Conservation (phyloP, 257 asterid species). For the Galeopsis tetrahit region DNA sequence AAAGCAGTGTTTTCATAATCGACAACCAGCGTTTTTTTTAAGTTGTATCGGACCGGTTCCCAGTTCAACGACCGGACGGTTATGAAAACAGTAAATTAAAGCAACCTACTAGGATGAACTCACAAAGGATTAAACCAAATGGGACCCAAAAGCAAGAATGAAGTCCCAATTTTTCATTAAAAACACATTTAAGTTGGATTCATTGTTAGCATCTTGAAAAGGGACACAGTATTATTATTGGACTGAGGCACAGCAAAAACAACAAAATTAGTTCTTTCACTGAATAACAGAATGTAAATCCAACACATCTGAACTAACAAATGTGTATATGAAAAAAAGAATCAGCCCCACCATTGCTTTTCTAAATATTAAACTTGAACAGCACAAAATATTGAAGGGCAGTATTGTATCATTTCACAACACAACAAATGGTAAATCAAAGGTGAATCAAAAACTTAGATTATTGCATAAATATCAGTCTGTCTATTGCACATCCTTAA, state of each 20-base stretch:
- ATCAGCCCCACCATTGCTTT: not conserved
- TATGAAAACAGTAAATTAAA: no score
- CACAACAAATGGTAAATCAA: not conserved
- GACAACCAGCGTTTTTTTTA: no score
- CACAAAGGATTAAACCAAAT: not conserved
- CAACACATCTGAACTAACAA: not conserved
- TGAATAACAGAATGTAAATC: not conserved
- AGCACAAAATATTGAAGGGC: not conserved
- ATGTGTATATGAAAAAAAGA: not conserved
- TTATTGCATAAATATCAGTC: not conserved
- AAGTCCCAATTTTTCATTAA: not conserved
- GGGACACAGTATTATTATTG: not conserved
- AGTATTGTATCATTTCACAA: not conserved
- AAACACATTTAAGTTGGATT: not conserved
- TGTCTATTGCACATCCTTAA: not conserved
- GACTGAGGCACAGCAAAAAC: not conserved
- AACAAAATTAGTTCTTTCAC: not conserved
- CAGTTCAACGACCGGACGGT: no score
- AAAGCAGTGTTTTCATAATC: no score
- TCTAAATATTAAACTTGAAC: not conserved
- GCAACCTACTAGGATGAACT: no score
- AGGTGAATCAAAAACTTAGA: not conserved
- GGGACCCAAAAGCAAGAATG: not conserved
- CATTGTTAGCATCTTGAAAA: not conserved
- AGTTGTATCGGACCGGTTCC: no score